These are phyloP conservation scores for Taphrina betulina DNA, from an alignment of 1,139 yeast species.

Conservation along the genomic window DNA sequence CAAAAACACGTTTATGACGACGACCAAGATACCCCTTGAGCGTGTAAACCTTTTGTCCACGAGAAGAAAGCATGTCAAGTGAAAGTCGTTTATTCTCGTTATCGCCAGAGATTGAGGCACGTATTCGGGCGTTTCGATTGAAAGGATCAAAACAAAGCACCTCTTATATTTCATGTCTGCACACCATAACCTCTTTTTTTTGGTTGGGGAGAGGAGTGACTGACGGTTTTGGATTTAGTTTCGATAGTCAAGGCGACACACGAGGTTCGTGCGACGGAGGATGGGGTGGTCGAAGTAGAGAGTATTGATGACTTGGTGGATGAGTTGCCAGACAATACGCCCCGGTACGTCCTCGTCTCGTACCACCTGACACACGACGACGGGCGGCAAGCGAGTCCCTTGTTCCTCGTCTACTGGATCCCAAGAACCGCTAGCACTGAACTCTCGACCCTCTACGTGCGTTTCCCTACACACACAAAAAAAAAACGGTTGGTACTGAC, in stretches of 20 bases:
- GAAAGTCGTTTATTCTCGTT: conserved; percentile 26
- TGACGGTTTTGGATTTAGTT: background rate
- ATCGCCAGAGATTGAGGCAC: conserved; percentile 4
- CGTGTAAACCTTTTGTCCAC: no score
- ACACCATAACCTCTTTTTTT: background rate
- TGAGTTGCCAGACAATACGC: conserved; percentile 77
- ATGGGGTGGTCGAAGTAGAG: conserved; percentile 42
- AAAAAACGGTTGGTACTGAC: no score
- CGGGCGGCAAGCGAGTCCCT: conserved; percentile 71
- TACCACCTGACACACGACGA: conserved; percentile 55
- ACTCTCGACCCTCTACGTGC: conserved; percentile 59
- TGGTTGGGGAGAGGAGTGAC: background rate
- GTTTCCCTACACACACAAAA: background rate
- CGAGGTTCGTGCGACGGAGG: conserved; percentile 11
- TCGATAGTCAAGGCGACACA: conserved; percentile 27
- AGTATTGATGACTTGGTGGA: conserved; percentile 63
- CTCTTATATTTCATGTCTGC: conserved; percentile 19
- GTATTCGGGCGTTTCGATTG: conserved; percentile 19
- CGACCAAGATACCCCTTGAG: background rate
- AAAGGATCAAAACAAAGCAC: conserved; percentile 4
- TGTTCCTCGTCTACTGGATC: conserved; percentile 77
- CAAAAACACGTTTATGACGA: no score
- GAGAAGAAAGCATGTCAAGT: conserved; percentile 7
- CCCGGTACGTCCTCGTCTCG: conserved; percentile 73
- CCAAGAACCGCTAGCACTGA: conserved; percentile 82